Evolutionary conservation across 192 early-diverging fungal species (phyloP).

Genomic region (Coemansia umbellata): DNA sequence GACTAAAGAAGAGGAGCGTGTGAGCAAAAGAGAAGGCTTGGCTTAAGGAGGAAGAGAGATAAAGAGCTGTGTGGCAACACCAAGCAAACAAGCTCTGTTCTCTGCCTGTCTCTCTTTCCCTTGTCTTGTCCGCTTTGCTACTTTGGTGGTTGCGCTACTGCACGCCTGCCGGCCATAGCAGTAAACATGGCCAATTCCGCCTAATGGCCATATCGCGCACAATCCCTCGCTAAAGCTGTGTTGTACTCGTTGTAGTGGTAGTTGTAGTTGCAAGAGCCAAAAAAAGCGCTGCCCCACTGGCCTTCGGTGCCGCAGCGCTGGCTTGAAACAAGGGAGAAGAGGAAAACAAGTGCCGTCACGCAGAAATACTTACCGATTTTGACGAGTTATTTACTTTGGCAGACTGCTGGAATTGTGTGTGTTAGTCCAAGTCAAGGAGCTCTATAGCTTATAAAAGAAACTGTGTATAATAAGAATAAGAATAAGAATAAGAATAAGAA

Average conservation of each 20-base stretch:
- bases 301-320: not conserved
- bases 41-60: too few relatives aligned
- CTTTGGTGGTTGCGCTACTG: conserved; percentile 5
- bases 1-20: too few relatives aligned
- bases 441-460: too few relatives aligned
- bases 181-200: not conserved
- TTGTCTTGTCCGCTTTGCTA: not conserved
- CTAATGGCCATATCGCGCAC: too few relatives aligned
- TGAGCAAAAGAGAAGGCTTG: too few relatives aligned
- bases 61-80: too few relatives aligned
- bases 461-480: not conserved
- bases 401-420: not conserved
- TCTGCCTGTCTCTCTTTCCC: not conserved
- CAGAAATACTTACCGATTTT: not conserved
- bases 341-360: not conserved
- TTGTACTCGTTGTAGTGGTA: too few relatives aligned
- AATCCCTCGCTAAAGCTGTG: too few relatives aligned
- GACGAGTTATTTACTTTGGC: not conserved
- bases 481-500: not conserved
- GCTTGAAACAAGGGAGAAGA: not conserved
- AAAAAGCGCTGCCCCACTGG: not conserved
- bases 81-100: too few relatives aligned
- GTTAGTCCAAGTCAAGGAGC: too few relatives aligned
- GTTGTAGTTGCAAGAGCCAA: too few relatives aligned
- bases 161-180: not conserved